These are phyloP conservation scores for Ustilago hordei DNA, from an alignment of 1,284 basidiomycete genomes.

Conservation along the genomic window DNA sequence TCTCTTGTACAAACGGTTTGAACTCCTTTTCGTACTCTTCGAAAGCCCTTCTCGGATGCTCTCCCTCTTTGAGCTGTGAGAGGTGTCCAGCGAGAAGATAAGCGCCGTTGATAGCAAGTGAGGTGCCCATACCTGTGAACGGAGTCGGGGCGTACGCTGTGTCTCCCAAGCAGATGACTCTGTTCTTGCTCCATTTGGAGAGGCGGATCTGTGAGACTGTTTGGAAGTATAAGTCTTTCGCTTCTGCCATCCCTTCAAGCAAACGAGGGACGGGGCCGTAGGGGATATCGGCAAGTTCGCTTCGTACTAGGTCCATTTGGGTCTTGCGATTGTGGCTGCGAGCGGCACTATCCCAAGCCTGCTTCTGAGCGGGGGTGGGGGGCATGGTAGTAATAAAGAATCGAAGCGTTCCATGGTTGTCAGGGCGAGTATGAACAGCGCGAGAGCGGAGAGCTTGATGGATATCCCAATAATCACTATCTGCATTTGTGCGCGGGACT, in stretches of 20 bases:
- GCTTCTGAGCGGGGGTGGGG: conserved; percentile 6
- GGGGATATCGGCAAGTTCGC: conserved; percentile 27
- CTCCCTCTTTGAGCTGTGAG: conserved; percentile 15
- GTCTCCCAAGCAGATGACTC: conserved; percentile 55
- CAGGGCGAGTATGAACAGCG: conserved; percentile 32
- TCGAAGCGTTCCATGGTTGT: conserved; percentile 42
- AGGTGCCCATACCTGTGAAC: conserved; percentile 53
- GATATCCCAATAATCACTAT: conserved; percentile 36
- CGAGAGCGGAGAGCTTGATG: conserved; percentile 24
- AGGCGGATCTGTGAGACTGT: conserved; percentile 50
- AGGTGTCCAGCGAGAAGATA: conserved; percentile 55
- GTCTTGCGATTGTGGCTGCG: conserved; percentile 14
- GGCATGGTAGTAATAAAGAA: conserved; percentile 33
- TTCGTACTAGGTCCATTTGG: conserved; percentile 36
- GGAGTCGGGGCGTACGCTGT: conserved; percentile 55
- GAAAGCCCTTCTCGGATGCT: conserved; percentile 29
- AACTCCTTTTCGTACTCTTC: conserved; percentile 37
- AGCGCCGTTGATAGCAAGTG: conserved; percentile 42
- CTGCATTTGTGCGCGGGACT: conserved; percentile 24
- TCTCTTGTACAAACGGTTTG: conserved; percentile 43
- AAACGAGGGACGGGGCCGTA: conserved; percentile 34
- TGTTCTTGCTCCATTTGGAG: conserved; percentile 34
- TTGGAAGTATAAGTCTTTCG: conserved; percentile 53
- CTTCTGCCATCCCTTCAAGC: conserved; percentile 22
- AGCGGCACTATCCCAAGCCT: conserved; percentile 23